Base-by-base conservation (phyloP, 176 grass and related monocot species). In the Tillandsia leiboldiana region DNA sequence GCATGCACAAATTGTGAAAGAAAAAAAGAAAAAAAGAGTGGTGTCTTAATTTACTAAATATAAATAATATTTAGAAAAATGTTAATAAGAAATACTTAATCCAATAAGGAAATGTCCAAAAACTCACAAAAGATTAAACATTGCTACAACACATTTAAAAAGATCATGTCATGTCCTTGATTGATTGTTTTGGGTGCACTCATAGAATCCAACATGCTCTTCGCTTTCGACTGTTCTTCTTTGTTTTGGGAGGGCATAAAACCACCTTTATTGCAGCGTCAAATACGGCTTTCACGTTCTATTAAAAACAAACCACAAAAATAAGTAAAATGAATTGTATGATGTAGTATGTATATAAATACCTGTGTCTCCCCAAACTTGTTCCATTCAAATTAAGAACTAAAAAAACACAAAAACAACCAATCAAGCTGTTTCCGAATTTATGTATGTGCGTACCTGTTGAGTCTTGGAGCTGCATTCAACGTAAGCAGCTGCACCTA, bases 241-340 rank as follows among this genome's bases (percentile, higher is more conserved):
- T 92, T 9, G 73, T 70, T 70, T 81, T 92, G 64, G 90, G 80
- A 1, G 90, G 90, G 69, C 80, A 86, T 17, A 92, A 61, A 49
- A 86, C 85, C 0, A 83, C 79, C 23, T 92, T 92, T 23, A 92
- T 92, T n/a, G 90, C 90, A 0, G 85, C 86, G 80, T 92, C 85
- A 53, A 92, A 88, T 12, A 92, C 90, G 1, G 71, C 51, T 51
- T 92, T 92, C 67, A 92, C 90, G 83, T 92, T 92, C 90, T 92
- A 49, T 87, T 80, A 3, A 67, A 67, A 49, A 52, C 59, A 61
- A 61, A 23, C 13, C 15, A 13, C 10, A 62, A 28, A 59, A 48
- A 53, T 49, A 1, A 75, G 59, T 77, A 0, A 69, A 73, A 49
- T 42, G 3, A 42, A 42, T 42, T 42, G 33, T 42, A 42, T 42